Base-by-base conservation (phyloP, 176 grass and related monocot genomes). In the Echinochloa phyllopogon region DNA sequence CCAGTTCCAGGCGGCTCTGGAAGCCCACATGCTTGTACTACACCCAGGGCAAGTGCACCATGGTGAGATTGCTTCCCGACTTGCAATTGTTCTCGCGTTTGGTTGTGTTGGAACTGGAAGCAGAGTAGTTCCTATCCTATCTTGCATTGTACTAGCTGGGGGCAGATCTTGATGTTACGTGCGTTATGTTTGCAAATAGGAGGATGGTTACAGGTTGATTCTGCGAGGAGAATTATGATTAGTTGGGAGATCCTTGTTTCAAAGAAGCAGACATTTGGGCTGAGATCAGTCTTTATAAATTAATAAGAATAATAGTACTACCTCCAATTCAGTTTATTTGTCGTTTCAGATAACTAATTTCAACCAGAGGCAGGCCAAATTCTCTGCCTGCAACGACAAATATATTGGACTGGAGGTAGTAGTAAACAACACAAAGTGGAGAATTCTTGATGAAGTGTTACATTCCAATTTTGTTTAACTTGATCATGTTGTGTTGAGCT, bases 11-110 rank as follows among this genome's bases (percentile, higher is more conserved):
- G 57, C 76, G 55, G 13, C 82, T 84, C n/a, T 98, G 96, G 96
- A 98, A 83, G 84, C 96, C 89, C 66, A 88, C 87, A 48, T 98
- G 92, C 69, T 85, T 97, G 82, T 97, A 97, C 59, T 94, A 92
- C 78, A 94, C 90, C 10, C 95, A 97, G 85, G 86, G 90, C 43
- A 97, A 83, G 70, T 97, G 92, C 81, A 89, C 90, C 53, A 89
- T 90, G 92, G 92, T 97, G 87, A 67, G 74, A 53, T 75, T 75
- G 64, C 57, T 76, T 81, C 43, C 12, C 36, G 61, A 17, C 44
- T 80, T 38, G 36, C 45, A 24, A 42, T 21, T 49, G 78, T 25
- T 5, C 18, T 37, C 17, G 37, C 36, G 11, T 53, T 55, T 68
- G 33, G 11, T 45, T 6, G 5, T 72, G 23, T 72, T 72, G 44